These are phyloP conservation scores for Panicum hallii DNA, from an alignment of 202 grass and related monocot genomes.

Conservation along the genomic window DNA sequence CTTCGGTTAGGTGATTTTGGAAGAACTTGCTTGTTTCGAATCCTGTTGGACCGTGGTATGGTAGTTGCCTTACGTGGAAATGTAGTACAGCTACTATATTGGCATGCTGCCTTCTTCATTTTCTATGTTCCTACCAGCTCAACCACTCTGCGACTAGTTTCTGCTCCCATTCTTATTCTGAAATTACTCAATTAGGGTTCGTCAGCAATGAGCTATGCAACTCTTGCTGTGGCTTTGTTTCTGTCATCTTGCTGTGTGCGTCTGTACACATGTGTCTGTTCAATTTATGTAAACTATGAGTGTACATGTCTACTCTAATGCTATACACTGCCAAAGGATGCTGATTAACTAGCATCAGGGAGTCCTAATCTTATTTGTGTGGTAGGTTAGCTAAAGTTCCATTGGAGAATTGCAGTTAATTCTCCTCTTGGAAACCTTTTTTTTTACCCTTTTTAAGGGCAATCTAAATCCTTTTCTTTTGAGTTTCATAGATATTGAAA, in stretches of 20 bases:
- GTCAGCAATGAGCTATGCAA: slow-evolving; percentile 8
- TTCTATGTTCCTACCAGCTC: slow-evolving; percentile 30
- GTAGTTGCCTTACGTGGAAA: slow-evolving; percentile 18
- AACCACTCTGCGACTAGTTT: slow-evolving; percentile 41
- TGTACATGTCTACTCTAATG: neutral
- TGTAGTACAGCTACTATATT: slow-evolving; percentile 24
- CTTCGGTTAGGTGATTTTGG: slow-evolving; percentile 41
- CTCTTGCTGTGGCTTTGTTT: slow-evolving; percentile 35
- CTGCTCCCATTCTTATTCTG: neutral
- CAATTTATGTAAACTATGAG: neutral
- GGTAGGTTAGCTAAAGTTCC: neutral
- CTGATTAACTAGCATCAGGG: neutral
- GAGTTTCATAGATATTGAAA: neutral
- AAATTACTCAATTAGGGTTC: neutral
- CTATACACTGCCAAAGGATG: neutral
- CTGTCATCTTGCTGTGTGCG: neutral
- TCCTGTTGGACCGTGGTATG: slow-evolving; percentile 1
- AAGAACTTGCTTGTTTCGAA: slow-evolving; percentile 32
- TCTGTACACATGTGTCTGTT: neutral
- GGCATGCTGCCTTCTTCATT: slow-evolving; percentile 37
- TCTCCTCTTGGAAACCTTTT: neutral
- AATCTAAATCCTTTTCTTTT: neutral
- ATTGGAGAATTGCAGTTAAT: neutral
- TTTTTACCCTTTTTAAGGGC: neutral
- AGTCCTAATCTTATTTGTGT: neutral